phyloP scores from a whole-genome alignment of 345 rosid species.

The Hibiscus mutabilis region DNA sequence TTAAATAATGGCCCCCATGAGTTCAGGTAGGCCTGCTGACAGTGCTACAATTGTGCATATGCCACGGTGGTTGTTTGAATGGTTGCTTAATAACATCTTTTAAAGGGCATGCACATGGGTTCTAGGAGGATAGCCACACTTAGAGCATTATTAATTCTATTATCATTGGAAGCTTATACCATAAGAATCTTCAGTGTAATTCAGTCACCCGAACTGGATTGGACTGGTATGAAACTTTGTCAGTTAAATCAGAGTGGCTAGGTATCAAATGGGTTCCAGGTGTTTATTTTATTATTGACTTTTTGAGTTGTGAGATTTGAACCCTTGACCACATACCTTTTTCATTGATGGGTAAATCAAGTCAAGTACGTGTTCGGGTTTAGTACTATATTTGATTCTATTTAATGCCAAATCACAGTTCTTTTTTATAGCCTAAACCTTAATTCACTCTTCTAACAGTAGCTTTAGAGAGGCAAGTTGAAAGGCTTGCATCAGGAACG shows the following conservation, averaged over 20 bases:
- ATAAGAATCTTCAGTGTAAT: background rate
- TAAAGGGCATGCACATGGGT: background rate
- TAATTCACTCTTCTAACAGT: background rate
- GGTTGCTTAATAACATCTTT: slow-evolving; percentile 5
- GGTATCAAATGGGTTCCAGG: background rate
- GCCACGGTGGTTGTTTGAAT: background rate
- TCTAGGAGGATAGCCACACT: background rate
- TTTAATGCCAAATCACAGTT: background rate
- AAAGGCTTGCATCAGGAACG: no score
- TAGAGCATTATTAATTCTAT: background rate
- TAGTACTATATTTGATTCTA: background rate
- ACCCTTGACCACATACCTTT: background rate
- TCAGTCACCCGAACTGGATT: background rate
- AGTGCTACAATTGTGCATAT: slow-evolving; percentile 6
- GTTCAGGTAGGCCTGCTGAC: slow-evolving; percentile 45
- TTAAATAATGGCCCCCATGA: slow-evolving; percentile 64
- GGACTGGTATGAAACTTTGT: background rate
- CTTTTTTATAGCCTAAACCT: no score
- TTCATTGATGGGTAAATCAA: background rate
- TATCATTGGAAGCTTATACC: background rate
- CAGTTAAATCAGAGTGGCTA: background rate
- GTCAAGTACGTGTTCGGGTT: background rate
- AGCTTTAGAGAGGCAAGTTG: background rate
- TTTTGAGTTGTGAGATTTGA: background rate
- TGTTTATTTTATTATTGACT: background rate